Percentiles rank a stretch among this genome's conserved stretches.
phyloP scores from a whole-genome alignment of 108 stramenopile genomes.

The Schizochytrium sp. region DNA sequence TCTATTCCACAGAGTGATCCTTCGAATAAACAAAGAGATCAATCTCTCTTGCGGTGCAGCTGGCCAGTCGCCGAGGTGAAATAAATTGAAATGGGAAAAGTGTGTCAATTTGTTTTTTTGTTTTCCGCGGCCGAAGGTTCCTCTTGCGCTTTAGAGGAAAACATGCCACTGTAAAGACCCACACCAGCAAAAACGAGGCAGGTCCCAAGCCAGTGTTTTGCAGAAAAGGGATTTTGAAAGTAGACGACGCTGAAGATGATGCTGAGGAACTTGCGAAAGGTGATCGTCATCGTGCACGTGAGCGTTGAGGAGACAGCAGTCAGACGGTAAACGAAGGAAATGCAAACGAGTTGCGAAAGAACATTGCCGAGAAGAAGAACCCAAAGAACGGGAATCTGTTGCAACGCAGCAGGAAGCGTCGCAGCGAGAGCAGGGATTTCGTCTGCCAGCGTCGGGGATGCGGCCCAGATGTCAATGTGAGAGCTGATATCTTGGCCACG shows the following conservation, averaged over 20 bases:
- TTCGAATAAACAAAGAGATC: too few species aligned
- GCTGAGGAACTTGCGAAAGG: slow-evolving; percentile 13
- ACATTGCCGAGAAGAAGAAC: slow-evolving; percentile 19
- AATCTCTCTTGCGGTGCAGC: too few species aligned
- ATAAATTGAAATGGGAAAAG: too few species aligned
- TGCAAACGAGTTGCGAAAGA: slow-evolving; percentile 2
- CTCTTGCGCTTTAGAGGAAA: background rate
- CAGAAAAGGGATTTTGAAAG: slow-evolving; percentile 11
- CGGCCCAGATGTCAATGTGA: background rate
- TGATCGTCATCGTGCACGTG: slow-evolving; percentile 19
- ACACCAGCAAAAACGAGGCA: slow-evolving; percentile 13
- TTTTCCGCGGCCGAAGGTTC: too few species aligned
- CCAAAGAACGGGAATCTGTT: background rate
- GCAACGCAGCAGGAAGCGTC: background rate
- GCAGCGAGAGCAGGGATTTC: background rate
- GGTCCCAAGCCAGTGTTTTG: background rate
- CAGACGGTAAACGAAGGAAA: background rate
- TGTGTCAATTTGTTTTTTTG: too few species aligned
- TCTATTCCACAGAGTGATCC: too few species aligned
- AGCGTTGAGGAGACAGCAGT: background rate
- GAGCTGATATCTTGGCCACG: background rate
- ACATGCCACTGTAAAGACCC: background rate
- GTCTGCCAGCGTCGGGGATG: background rate
- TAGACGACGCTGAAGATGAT: slow-evolving; percentile 7
- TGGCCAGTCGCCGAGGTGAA: too few species aligned